These are phyloP conservation scores for Aspergillus aculeatus DNA, from an alignment of 2,329 filamentous ascomycete genomes.

Conservation along the genomic window DNA sequence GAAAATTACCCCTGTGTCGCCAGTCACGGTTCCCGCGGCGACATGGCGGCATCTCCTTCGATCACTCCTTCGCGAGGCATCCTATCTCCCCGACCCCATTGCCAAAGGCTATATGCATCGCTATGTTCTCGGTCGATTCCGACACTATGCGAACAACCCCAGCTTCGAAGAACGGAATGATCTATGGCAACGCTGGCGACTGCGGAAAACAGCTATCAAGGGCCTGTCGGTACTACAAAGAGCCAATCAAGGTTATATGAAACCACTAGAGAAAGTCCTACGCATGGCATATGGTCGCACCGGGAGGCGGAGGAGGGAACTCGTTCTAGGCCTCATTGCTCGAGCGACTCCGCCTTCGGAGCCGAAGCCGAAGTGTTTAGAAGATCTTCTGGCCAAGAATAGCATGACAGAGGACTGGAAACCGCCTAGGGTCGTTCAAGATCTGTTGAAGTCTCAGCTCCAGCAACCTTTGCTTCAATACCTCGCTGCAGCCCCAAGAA, in stretches of 20 bases:
- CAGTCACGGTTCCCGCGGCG: constrained; percentile 22
- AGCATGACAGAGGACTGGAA: constrained; percentile 33
- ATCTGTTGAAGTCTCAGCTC: constrained; percentile 38
- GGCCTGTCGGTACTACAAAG: constrained; percentile 47
- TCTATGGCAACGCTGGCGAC: constrained; percentile 19
- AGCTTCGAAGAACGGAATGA: constrained; percentile 18
- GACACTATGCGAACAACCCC: constrained; percentile 32
- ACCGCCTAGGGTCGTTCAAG: constrained; percentile 30
- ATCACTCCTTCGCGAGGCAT: constrained; percentile 57
- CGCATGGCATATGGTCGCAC: constrained; percentile 57
- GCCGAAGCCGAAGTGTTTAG: constrained; percentile 15
- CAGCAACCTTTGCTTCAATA: constrained; percentile 26
- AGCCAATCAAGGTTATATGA: constrained; percentile 57
- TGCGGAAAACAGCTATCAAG: constrained; percentile 31
- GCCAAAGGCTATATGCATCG: constrained; percentile 52
- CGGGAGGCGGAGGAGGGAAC: constrained; percentile 51
- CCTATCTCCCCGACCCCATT: constrained; percentile 60
- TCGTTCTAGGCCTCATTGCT: constrained; percentile 42
- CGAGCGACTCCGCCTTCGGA: constrained; percentile 26
- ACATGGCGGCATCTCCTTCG: constrained; percentile 52
- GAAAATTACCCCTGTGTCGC: not conserved
- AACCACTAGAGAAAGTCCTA: constrained; percentile 53
- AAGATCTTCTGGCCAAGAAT: not conserved
- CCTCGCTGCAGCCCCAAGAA: constrained; percentile 21
- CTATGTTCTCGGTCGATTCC: constrained; percentile 52